phyloP scores from a whole-genome alignment of 2,329 filamentous ascomycete species.

The Diplodia intermedia region DNA sequence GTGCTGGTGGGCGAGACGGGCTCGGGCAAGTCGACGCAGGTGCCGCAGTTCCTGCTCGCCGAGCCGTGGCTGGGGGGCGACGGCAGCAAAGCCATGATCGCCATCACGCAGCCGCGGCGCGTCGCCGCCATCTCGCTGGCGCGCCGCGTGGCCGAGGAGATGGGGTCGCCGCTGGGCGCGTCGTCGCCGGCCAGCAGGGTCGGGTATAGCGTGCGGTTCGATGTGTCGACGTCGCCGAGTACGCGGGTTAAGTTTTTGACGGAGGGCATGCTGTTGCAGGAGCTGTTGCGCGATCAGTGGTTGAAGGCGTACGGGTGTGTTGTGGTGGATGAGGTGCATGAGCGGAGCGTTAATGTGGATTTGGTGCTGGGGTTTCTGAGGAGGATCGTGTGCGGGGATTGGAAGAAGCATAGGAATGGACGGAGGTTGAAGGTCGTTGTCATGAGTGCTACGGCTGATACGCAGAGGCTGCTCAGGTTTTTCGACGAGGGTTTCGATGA shows the following conservation, averaged over 20 bases:
- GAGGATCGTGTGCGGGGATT: constrained; percentile 69
- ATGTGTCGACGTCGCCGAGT: constrained; percentile 81
- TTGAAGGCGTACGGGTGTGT: constrained; percentile 87
- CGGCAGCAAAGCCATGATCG: constrained; percentile 71
- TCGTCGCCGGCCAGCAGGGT: constrained; percentile 69
- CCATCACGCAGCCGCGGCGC: constrained; percentile 91
- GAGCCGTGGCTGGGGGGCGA: constrained; percentile 88
- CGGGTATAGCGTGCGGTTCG: constrained; percentile 94
- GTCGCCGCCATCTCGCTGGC: constrained; percentile 94
- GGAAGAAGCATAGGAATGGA: constrained; percentile 69
- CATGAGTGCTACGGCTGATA: constrained; percentile 96
- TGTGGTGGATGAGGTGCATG: constrained; percentile 95
- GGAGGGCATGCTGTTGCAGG: constrained; percentile 94
- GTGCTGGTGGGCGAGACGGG: constrained; percentile 93
- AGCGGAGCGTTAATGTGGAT: constrained; percentile 93
- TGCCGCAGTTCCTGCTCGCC: constrained; percentile 84
- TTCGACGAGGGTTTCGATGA: constrained; percentile 59
- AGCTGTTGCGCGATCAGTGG: constrained; percentile 84
- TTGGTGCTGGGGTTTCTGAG: constrained; percentile 87
- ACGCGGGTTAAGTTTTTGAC: constrained; percentile 92
- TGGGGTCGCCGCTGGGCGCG: constrained; percentile 68
- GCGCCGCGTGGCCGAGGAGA: constrained; percentile 83
- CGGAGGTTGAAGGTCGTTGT: constrained; percentile 81
- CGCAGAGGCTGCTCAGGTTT: constrained; percentile 77
- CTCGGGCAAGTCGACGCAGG: constrained; percentile 95